A percentile compares a stretch with the other conserved stretches of the same genome.
Conservation (phyloP, 1,284 basidiomycete genomes). For the Ceratobasidium sp. region DNA sequence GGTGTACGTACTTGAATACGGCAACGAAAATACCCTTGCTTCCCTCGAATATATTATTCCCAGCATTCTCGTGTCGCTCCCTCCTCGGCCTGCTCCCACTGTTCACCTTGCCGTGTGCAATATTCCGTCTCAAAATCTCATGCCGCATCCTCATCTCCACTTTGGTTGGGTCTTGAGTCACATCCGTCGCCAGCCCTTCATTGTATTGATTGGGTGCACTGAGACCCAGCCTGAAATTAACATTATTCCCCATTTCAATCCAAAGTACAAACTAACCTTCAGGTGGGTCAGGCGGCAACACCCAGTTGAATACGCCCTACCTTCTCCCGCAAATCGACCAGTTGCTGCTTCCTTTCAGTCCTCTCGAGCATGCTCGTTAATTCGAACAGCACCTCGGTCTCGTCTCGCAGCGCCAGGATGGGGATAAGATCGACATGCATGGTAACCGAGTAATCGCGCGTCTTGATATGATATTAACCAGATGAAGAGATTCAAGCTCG, state of each 20-base stretch:
- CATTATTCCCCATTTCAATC: constrained; percentile 28
- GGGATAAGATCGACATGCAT: constrained; percentile 97
- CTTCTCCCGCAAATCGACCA: constrained; percentile 94
- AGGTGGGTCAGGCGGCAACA: constrained; percentile 93
- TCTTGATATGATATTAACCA: constrained; percentile 73
- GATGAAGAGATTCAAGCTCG: constrained; percentile 70
- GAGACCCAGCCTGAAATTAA: constrained; percentile 47
- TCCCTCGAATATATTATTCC: constrained; percentile 85
- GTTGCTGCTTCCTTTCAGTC: constrained; percentile 92
- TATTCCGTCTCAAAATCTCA: constrained; percentile 91
- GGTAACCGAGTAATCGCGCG: constrained; percentile 82
- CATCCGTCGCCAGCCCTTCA: constrained; percentile 98
- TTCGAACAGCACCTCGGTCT: constrained; percentile 82
- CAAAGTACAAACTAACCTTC: constrained; percentile 72
- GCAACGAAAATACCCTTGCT: constrained; percentile 89
- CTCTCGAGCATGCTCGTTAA: constrained; percentile 96
- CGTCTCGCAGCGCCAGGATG: constrained; percentile 91
- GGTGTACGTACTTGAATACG: constrained; percentile 85
- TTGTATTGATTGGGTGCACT: constrained; percentile 96
- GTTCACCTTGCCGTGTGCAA: constrained; percentile 94
- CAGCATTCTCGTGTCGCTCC: constrained; percentile 91
- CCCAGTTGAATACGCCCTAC: constrained; percentile 97
- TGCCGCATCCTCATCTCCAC: constrained; percentile 94
- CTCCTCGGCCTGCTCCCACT: constrained; percentile 88
- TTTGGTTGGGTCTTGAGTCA: constrained; percentile 96